Evolutionary conservation across 2,329 filamentous ascomycete species (phyloP).

Genomic region (Fusarium continuum): DNA sequence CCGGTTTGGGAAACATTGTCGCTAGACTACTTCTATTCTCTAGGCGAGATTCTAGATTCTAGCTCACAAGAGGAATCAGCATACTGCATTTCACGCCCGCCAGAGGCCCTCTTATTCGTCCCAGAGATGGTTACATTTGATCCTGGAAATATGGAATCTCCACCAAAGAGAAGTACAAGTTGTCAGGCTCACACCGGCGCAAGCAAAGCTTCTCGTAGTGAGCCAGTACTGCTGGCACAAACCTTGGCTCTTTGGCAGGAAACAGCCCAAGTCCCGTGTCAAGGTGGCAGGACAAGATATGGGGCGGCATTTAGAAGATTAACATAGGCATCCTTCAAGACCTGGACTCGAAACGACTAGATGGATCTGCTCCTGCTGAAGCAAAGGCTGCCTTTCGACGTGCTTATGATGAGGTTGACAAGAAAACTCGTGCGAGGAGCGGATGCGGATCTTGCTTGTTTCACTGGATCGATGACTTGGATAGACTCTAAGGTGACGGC

Average conservation of each 20-base stretch:
- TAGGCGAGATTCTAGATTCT: background rate
- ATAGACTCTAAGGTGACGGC: conserved; percentile 6
- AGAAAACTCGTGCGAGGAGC: conserved; percentile 47
- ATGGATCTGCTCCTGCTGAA: conserved; percentile 45
- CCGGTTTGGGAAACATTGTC: no score
- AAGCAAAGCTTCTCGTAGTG: conserved; percentile 48
- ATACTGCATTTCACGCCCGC: background rate
- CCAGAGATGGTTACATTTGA: conserved; percentile 53
- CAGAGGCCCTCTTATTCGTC: conserved; percentile 51
- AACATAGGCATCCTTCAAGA: conserved; percentile 11
- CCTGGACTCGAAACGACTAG: conserved; percentile 10
- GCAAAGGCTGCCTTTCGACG: conserved; percentile 56
- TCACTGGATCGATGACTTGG: conserved; percentile 50
- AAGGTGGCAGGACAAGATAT: conserved; percentile 26
- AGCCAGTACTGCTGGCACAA: conserved; percentile 55
- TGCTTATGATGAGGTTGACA: conserved; percentile 48
- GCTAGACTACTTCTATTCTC: conserved; percentile 8
- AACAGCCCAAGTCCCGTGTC: conserved; percentile 7
- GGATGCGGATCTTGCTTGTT: conserved; percentile 58
- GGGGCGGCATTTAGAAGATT: conserved; percentile 5
- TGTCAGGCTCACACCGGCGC: conserved; percentile 42
- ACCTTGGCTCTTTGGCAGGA: conserved; percentile 44
- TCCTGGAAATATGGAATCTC: conserved; percentile 48
- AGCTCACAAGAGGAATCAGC: background rate
- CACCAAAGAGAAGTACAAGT: conserved; percentile 40